phyloP scores from a whole-genome alignment of 768 basidiomycete genomes.

The Lyophyllum semitale region DNA sequence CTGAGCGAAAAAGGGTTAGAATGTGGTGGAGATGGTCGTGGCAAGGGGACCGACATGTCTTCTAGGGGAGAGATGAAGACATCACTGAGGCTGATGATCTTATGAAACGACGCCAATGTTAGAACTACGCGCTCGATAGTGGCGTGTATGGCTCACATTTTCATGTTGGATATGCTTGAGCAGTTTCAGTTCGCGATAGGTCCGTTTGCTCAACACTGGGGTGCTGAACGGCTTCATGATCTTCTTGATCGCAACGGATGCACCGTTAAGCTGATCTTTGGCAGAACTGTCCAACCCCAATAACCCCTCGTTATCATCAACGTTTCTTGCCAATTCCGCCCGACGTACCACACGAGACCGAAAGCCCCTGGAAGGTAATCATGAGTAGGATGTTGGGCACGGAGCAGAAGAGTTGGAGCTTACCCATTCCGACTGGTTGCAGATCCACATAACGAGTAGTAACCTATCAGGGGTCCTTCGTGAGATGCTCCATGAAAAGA shows the following conservation, averaged over 20 bases:
- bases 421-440: conserved; percentile 99
- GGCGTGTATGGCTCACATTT: conserved; percentile 61
- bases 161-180: conserved; percentile 99
- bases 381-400: conserved; percentile 14
- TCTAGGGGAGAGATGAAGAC: conserved; percentile 99
- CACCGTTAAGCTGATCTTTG: conserved; percentile 91
- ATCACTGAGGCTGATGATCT: conserved; percentile 99
- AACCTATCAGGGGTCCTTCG: conserved; percentile 55
- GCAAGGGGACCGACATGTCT: conserved; percentile 72
- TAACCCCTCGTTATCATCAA: conserved; percentile 6
- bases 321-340: background rate
- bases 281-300: conserved; percentile 62
- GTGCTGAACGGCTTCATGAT: conserved; percentile 99
- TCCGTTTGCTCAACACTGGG: conserved; percentile 96
- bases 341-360: conserved; percentile 90
- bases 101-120: background rate
- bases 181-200: conserved; percentile 96
- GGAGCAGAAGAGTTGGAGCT: conserved; percentile 27
- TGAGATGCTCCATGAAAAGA: conserved; percentile 11
- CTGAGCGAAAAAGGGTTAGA: conserved; percentile 40
- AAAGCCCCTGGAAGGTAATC: conserved; percentile 71
- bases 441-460: conserved; percentile 99
- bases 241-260: conserved; percentile 99
- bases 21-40: conserved; percentile 2
- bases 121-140: background rate